phyloP scores from a whole-genome alignment of 73 alveolate species.

The Paramecium primaurelia region DNA sequence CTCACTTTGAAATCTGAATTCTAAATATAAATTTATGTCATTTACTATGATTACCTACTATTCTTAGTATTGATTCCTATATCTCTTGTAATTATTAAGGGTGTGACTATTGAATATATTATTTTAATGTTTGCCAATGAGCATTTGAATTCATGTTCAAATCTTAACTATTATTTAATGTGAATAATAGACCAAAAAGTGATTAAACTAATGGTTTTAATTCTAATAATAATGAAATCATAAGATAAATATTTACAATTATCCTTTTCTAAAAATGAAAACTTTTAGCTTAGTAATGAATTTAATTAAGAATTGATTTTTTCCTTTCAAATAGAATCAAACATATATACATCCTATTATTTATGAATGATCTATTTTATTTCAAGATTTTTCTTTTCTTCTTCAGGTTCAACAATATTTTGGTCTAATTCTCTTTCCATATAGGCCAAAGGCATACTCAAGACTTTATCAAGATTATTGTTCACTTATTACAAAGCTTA shows the following conservation, averaged over 20 bases:
- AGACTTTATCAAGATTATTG: background rate
- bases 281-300: background rate
- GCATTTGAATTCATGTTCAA: background rate
- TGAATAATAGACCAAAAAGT: background rate
- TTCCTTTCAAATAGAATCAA: background rate
- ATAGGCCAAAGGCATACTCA: background rate
- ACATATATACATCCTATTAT: background rate
- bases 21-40: background rate
- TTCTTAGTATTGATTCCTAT: background rate
- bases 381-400: background rate
- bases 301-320: constrained; percentile 1
- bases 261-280: background rate
- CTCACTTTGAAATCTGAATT: background rate
- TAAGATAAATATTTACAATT: background rate
- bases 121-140: background rate
- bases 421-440: constrained; percentile 43
- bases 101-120: background rate
- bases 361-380: background rate
- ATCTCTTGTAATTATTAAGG: background rate
- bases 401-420: background rate
- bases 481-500: background rate
- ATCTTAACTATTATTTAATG: constrained; percentile 7
- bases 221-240: background rate
- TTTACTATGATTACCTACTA: constrained; percentile 11
- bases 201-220: background rate